Evolutionary conservation across 1,139 yeast species (phyloP).

Genomic region (Candida pseudocylindracea): DNA sequence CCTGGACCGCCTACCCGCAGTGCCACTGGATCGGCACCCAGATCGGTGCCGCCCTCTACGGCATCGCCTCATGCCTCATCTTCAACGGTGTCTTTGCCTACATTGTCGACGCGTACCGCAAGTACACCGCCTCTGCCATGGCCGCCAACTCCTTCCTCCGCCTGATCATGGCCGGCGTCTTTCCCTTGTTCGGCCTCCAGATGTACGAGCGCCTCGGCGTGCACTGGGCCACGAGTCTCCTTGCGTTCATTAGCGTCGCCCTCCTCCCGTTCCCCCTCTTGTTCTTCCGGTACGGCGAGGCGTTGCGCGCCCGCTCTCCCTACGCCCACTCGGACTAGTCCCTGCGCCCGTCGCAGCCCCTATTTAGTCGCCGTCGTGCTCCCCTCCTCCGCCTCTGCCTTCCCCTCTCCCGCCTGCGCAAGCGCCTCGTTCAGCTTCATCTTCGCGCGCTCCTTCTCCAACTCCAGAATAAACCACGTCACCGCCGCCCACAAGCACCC

Average conservation of each 20-base stretch:
- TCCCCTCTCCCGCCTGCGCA: too few relatives aligned
- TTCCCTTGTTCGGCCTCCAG: conserved; percentile 3
- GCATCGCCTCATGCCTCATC: conserved; percentile 1
- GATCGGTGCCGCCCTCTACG: conserved; percentile 2
- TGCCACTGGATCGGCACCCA: conserved; percentile 3
- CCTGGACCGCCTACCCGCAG: conserved; percentile 3
- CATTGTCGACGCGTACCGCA: conserved; percentile 3
- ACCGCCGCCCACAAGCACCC: conserved; percentile 53
- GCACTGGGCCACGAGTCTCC: conserved; percentile 3
- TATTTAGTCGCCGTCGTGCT: background rate
- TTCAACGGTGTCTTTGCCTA: conserved; percentile 3
- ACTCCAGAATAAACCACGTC: conserved; percentile 71
- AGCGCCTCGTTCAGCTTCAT: conserved; percentile 17
- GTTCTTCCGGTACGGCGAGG: conserved; percentile 2
- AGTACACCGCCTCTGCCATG: conserved; percentile 4
- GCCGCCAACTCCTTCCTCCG: conserved; percentile 4
- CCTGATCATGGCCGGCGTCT: conserved; percentile 3
- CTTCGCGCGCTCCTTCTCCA: conserved; percentile 22
- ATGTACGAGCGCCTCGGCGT: conserved; percentile 3
- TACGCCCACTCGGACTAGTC: conserved; percentile 2
- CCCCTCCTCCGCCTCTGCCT: conserved; percentile 1
- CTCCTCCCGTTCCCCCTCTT: conserved; percentile 3
- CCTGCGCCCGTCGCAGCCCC: too few relatives aligned
- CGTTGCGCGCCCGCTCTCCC: conserved; percentile 2
- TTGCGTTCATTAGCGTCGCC: conserved; percentile 2